Evolutionary conservation across 2,329 filamentous ascomycete genomes (phyloP).

Genomic region (Beauveria caledonica): DNA sequence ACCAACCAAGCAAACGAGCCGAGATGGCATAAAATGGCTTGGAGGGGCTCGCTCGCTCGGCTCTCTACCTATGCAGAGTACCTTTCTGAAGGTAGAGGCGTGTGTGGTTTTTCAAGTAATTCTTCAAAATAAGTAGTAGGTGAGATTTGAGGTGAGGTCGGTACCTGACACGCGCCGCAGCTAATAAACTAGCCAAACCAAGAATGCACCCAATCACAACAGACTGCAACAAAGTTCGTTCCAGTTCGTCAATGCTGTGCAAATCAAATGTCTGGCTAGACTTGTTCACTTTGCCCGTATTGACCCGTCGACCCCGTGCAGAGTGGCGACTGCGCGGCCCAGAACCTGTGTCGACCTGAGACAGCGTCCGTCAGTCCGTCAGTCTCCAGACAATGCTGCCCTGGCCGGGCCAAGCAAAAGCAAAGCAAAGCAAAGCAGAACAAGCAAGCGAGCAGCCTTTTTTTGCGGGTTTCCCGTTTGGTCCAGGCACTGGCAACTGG

Average conservation of each 20-base stretch:
- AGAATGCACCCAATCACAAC: neutral
- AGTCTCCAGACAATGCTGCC: neutral
- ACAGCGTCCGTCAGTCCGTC: neutral
- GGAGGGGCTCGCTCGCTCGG: neutral
- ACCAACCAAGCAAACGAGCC: neutral
- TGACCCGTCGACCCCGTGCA: neutral
- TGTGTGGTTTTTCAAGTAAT: neutral
- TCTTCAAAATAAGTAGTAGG: neutral
- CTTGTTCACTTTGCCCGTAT: neutral
- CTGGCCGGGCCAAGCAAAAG: neutral
- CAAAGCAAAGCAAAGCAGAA: neutral
- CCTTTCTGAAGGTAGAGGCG: too few relatives aligned
- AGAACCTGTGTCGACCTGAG: conserved; percentile 1
- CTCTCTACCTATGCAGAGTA: neutral
- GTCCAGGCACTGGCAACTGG: neutral
- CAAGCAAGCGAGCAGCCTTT: too few relatives aligned
- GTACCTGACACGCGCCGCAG: neutral
- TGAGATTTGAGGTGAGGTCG: neutral
- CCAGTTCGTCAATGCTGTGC: neutral
- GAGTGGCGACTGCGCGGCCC: conserved; percentile 5
- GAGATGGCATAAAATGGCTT: neutral
- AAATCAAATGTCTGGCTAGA: neutral
- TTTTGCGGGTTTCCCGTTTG: neutral
- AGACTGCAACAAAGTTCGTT: neutral
- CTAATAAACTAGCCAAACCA: neutral